Base-by-base conservation (phyloP, 192 early-diverging fungal genomes). In the Coemansia sp. region DNA sequence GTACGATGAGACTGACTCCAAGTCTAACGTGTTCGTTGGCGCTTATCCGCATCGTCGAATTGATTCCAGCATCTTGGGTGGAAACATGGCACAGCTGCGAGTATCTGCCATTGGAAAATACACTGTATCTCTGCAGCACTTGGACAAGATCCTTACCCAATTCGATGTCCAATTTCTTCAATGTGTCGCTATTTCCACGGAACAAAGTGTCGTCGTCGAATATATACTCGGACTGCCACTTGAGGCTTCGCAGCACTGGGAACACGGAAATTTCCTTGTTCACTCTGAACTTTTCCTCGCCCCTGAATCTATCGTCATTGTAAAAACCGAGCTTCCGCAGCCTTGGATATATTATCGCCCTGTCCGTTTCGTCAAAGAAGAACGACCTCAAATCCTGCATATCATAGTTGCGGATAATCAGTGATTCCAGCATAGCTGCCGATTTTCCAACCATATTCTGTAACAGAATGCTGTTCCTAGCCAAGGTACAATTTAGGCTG, bases 231-330 rank as follows among this genome's bases (percentile, higher is more conserved):
- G 23, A 22, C 4, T 3, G 15, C 47, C 20, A 50, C 15, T 25
- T 50, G 7, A 72, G 70, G 19, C 55, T 52, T 5, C 60, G 45
- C 19, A 67, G 41, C 30, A 25, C 34, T 6, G 70, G 70, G 31
- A 72, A 72, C 11, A 59, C 59, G 13, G 57, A 48, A n/a, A 34
- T 41, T 4, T 28, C 37, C 5, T 50, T 14, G 15, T 50, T 23
- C 5, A 50, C 47, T 27, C 34, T 50, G 19, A 22, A 50, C 7
- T 27, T 28, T 28, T 1, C 13, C 8, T 36, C 34, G 13, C 13
- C 34, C 8, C 5, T 11, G 34, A 36, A 11, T 11, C 34, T 36
- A 36, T 36, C 34, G 5, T 36, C 34, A 11, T 36, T 36, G 34
- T 11, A 36, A 5, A 36, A 36, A 11, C 13, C 7, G 34, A 36